Evolutionary conservation across 371 early-diverging fungal genomes (phyloP), one percentile per base, ranked within the genome.

Genomic region (Syncephalastrum contaminatum): DNA sequence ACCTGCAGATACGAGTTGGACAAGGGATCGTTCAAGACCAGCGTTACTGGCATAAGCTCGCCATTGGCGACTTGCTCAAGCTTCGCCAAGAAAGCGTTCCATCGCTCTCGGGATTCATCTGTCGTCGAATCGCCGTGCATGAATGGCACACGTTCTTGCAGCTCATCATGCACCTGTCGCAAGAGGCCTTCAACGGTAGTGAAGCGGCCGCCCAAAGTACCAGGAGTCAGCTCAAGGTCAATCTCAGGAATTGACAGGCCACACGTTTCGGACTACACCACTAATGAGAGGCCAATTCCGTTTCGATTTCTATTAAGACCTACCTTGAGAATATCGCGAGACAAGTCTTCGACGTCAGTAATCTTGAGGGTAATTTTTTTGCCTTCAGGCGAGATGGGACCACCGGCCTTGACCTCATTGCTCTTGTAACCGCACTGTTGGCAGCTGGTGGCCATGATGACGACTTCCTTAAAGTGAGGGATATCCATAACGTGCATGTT

Each of bases 391-490:
- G 90, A 75, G 44, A 97, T 90, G 14, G 95, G 83, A 8, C 96
- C 95, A 49, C 95, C 94, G 22, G 94, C 88, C 81, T 97, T 97
- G 66, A 97, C 95, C 68, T 97, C 97, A 67, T 95, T 96, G 56
- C 86, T 87, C 85, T 95, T 96, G 77, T 90, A 97, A 14, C 96
- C 96, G 67, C 97, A 97, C 6, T 63, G 58, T 20, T 95, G 93
- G 74, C 97, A 97, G 53, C 81, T 80, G 5, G 95, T 95, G n/a
- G 95, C 86, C 97, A 96, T 96, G 60, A 97, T 89, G 43, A 97
- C 89, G 13, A 96, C 94, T 62, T 97, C 91, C 70, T 95, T 94
- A 65, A 97, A 97, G 64, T 97, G 92, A 46, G 96, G 96, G 60
- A 96, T 95, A 47, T 92, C 79, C 62, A 97, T 62, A 47, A 94